Base-by-base conservation (phyloP, 2,329 filamentous ascomycete species). In the Colletotrichum phormii region DNA sequence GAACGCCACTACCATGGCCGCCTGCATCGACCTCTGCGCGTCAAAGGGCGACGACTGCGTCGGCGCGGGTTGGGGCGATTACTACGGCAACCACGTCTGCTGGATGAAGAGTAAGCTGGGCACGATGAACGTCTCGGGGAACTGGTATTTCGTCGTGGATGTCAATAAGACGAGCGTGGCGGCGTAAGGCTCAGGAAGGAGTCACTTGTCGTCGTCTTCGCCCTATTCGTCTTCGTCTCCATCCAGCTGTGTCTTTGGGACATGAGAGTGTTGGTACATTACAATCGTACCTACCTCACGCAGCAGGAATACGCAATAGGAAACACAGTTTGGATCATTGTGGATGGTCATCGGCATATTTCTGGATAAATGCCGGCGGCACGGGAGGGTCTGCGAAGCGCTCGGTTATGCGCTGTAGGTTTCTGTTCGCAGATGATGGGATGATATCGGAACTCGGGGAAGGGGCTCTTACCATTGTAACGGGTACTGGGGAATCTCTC, bases 1-100 rank as follows among this genome's bases (percentile, higher is more conserved):
- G 8, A 49, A 75, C 51, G 64, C 73, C 35, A 57, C 58, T 13
- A 73, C 75, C 26, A 76, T 77, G 72, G 66, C 71, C 37, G 71
- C 31, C 42, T 78, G 77, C 63, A 77, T 78, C 66, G 76, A 78
- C 65, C 62, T 67, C 31, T 78, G 77, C 65, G 76, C 77, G 57
- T 57, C 53, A 12, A 42, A 31, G 37, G 29, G 42, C 7, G 18
- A 54, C 8, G 64, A 71, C 29, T 78, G 77, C 63, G 59, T 73
- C 59, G 77, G 76, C 26, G 75, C 72, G 18, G 75, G 76, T 1
- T 78, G 76, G 77, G 76, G 76, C 35, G 64, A 62, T 24, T 67
- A 72, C 13, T 63, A 70, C 62, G 76, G 75, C 46, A 64, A 58
- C 26, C 58, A 68, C 59, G 64, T 68, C 12, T 78, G 77, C 71